Evolutionary conservation across 495 filamentous ascomycete species (phyloP).

Genomic region (Astrothelium subdiscretum): DNA sequence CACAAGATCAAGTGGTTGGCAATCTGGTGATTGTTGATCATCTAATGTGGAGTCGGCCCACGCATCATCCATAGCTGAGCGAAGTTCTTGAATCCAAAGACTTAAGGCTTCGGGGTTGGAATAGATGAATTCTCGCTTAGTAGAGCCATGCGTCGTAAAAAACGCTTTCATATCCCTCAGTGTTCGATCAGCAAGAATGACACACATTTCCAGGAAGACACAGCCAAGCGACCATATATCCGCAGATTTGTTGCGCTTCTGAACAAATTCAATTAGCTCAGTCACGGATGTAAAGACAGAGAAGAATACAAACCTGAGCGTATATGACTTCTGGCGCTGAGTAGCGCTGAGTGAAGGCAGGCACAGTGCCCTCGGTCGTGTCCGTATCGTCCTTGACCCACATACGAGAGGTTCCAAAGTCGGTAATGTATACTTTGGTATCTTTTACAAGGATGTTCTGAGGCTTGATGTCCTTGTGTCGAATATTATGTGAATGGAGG

Average conservation of each 20-base stretch:
- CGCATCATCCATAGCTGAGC: background rate
- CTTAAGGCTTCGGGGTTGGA: background rate
- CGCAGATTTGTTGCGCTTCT: background rate
- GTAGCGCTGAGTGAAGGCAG: conserved; percentile 8
- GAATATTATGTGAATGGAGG: background rate
- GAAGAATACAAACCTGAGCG: background rate
- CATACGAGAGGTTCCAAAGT: conserved; percentile 5
- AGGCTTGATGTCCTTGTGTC: conserved; percentile 9
- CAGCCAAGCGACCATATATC: conserved; percentile 6
- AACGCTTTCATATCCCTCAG: background rate
- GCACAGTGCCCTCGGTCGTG: background rate
- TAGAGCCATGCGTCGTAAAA: background rate
- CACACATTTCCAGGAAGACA: conserved; percentile 4
- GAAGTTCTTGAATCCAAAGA: background rate
- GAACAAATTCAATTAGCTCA: background rate
- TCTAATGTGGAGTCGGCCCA: background rate
- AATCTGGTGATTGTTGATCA: background rate
- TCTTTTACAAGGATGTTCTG: conserved; percentile 5
- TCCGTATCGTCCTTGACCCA: background rate
- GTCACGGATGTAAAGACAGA: background rate
- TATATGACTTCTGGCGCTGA: background rate
- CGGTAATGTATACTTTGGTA: background rate
- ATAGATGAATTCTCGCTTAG: background rate
- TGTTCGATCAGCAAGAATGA: background rate
- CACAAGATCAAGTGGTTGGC: background rate